Evolutionary conservation across 106 monocot species (phyloP), one percentile per base, ranked within the genome.

Genomic region (Chionographis japonica): DNA sequence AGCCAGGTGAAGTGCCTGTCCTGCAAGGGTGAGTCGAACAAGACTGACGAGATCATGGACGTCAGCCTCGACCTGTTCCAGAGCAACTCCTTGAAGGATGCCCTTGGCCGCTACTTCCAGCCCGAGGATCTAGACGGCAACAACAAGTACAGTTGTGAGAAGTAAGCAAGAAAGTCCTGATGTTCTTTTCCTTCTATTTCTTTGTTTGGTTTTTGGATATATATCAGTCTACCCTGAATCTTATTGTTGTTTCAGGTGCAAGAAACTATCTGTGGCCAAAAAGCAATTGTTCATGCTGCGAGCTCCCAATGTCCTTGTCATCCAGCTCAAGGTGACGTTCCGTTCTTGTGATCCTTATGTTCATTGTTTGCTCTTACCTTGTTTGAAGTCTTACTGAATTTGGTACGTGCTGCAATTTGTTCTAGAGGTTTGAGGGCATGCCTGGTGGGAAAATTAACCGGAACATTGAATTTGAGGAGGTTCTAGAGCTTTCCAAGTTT

Each of bases 11-110:
- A 87, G 66, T 97, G 95, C 73, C 68, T 97, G 18, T 68, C 82
- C 12, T 92, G 95, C 72, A 86, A 84, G 64, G 83, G 74, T 37
- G 92, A 89, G 54, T 92, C 89, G 4, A 92, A 92, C 65, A 97
- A 92, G 80, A 82, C 79, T 2, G 95, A 97, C 56, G 92, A 97
- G 74, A 97, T 97, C 63, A 91, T 97, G 89, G 95, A 97, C 56
- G 70, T 97, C 72, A 92, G 95, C 66, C 89, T 97, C 5, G 95
- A 97, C 43, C 71, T 97, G 14, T 82, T 68, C 52, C 84, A 86
- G 75, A 83, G 79, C 52, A 86, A 63, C 51, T 82, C 92, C 3
- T 56, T 97, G 63, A 76, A 71, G 58, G 89, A 97, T 74, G 95
- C 95, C 3, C 78, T 97, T 13, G 75, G 73, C 19, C 74, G 78